Percentiles rank a stretch among this genome's conserved stretches.
Conservation (phyloP, 2,329 filamentous ascomycete genomes). For the Drechslerella stenobrocha region DNA sequence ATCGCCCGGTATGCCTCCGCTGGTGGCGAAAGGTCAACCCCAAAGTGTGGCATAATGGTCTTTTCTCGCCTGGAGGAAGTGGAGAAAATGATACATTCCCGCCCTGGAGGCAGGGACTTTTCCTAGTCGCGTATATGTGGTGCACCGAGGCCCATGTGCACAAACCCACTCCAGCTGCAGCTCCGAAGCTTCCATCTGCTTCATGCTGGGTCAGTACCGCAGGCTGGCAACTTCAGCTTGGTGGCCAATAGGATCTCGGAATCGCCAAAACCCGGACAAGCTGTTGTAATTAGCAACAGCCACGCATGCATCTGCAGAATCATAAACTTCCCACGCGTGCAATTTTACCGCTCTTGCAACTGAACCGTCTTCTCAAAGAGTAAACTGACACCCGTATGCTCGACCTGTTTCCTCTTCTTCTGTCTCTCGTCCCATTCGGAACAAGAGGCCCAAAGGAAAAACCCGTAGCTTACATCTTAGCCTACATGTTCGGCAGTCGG, state of each 20-base stretch:
- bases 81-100: constrained; percentile 1
- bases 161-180: constrained; percentile 10
- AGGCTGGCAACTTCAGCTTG: background rate
- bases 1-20: constrained; percentile 10
- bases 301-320: no score
- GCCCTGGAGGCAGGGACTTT: background rate
- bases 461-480: background rate
- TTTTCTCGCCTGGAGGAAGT: constrained; percentile 11
- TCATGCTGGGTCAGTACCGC: no score
- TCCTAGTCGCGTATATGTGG: background rate
- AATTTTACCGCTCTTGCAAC: background rate
- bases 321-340: no score
- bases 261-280: constrained; percentile 15
- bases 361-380: no score
- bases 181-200: no score
- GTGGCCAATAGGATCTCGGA: constrained; percentile 28
- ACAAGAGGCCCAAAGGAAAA: background rate
- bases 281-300: constrained; percentile 36
- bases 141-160: no score
- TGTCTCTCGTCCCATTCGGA: background rate
- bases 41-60: constrained; percentile 1
- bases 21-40: background rate
- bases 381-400: background rate
- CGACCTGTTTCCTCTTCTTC: background rate
- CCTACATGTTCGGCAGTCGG: background rate